Evolutionary conservation across 768 basidiomycete species (phyloP), one percentile per base, ranked within the genome.

Genomic region (Kwoniella pini): DNA sequence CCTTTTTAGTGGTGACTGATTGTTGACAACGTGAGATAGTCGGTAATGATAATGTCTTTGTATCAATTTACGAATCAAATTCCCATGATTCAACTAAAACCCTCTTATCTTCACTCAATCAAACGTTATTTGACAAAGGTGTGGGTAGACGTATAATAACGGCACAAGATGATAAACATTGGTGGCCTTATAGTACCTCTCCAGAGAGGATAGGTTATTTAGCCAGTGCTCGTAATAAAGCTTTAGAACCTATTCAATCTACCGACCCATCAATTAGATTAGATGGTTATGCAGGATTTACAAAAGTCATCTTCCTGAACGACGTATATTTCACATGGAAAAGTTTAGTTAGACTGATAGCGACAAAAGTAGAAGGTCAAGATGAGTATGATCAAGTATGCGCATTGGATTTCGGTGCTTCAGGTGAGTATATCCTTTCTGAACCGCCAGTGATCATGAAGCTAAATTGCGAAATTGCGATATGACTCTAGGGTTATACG

Each of bases 321-420:
- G 82, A 83, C 65, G 67, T 82, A 7, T 80, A 65, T 54, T 65
- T 82, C 61, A 80, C 80, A 30, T 80, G 81, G 4, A 80, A 82
- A 62, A 72, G 74, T 21, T 62, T 82, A 4, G 57, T 82, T 15
- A 80, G 82, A 58, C 74, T 82, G 24, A 60, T 82, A n/a, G 43
- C 36, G 2, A 64, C 66, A 1, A 45, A 55, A 19, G 48, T 59
- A 22, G 67, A 69, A 55, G 56, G 62, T 2, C 51, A 51, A 38
- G 63, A 40, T 12, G 74, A 75, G 22, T 67, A 67, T 39, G 82
- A 82, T 59, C 79, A 82, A 76, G 81, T 74, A 13, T 82, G 82
- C 55, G 81, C 76, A 5, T 67, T 82, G 60, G 82, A 83, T 66
- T 80, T 80, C 63, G 49, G 67, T 17, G 49, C 49, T 17, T 67